Conservation (phyloP, 352 stramenopile species). For the Pythium biforme region DNA sequence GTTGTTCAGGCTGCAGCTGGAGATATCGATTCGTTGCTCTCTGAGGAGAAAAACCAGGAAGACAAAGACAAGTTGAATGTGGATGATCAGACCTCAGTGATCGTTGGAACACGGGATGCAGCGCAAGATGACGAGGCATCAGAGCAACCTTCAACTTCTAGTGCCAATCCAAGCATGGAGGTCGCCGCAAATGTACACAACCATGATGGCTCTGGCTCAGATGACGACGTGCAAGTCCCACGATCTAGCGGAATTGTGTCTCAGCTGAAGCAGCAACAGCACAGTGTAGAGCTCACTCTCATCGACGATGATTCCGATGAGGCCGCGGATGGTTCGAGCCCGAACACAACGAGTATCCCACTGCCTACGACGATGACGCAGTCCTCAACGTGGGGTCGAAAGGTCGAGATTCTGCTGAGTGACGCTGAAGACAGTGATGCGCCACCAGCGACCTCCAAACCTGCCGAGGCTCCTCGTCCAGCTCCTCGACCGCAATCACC, state of each 20-base stretch:
- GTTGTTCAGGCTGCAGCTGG: neutral
- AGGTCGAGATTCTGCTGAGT: constrained; percentile 27
- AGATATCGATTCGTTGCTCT: constrained; percentile 8
- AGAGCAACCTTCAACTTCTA: neutral
- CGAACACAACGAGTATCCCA: neutral
- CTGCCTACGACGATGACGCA: neutral
- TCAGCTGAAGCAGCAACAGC: constrained; percentile 1
- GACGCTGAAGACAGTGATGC: constrained; percentile 29
- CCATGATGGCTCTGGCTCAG: neutral
- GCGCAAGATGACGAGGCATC: neutral
- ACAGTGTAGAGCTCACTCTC: neutral
- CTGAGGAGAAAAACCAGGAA: neutral
- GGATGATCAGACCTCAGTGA: neutral
- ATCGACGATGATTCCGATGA: constrained; percentile 11
- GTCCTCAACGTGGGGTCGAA: neutral
- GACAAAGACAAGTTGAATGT: neutral
- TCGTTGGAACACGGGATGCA: neutral
- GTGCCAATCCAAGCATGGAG: neutral
- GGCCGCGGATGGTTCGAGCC: neutral
- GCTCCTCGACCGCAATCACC: neutral
- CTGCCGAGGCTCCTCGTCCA: neutral
- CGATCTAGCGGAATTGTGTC: neutral
- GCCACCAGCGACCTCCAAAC: neutral
- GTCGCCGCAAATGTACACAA: neutral
- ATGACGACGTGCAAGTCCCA: neutral